Base-by-base conservation (phyloP, 1,284 basidiomycete species). In the Tranzscheliella williamsii region DNA sequence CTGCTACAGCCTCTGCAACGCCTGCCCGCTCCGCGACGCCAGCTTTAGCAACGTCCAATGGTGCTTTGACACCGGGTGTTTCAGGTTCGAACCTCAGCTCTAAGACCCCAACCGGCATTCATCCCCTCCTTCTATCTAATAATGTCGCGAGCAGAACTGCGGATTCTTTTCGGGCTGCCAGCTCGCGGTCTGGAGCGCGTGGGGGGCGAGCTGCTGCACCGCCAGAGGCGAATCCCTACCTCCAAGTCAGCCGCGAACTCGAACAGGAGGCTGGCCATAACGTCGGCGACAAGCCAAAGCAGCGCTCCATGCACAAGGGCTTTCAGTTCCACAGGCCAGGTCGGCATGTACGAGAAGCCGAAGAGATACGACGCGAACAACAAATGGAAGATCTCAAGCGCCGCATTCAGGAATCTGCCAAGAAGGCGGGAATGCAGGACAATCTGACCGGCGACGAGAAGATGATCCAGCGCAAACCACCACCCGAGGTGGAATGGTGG, bases 401-500 rank as follows among this genome's bases (percentile, higher is more conserved):
- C 75, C 83, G 91, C 34, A 97, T 99, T 65, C 90, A 90, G 12
- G 91, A 93, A 78, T 87, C 87, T 63, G 89, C 91, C 23, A 83
- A 86, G 58, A 96, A 94, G 79, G 94, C 93, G 15, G 95, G 94
- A 11, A 75, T 98, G 72, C 90, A 94, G 75, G 85, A 86, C 27
- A 94, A 96, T 78, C 88, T 96, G 72, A 90, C 92, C 58, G 88
- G 84, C 1, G 80, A 94, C 27, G 93, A 95, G 79, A 89, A 90
- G 79, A 86, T 85, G 56, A 85, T 55, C 16, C 70, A 91, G 86
- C 83, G 91, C 34, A 84, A 86, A 48, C 83, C 87, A 1, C 94
- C 94, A 4, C 95, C 94, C 0, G 86, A 86, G 5, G 84, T 88
- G 7, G 94, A 98, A 78, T 98, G 94, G 94, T 99, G 95, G 94